A percentile compares a stretch with the other conserved stretches of the same genome.
Conservation (phyloP, 257 asterid species). For the Avicennia marina region DNA sequence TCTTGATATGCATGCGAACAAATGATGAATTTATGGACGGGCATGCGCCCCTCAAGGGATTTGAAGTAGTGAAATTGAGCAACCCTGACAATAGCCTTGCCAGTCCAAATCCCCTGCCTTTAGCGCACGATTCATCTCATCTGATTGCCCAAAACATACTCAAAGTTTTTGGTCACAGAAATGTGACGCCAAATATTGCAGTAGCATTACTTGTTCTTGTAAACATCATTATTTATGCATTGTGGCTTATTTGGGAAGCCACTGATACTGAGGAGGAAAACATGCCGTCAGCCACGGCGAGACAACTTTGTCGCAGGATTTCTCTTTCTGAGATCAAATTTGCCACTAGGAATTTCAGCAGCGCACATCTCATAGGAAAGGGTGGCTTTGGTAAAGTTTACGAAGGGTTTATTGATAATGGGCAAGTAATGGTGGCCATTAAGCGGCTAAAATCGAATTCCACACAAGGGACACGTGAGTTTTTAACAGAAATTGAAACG, state of each 20-base stretch:
- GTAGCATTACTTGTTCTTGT: slow-evolving; percentile 21
- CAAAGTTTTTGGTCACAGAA: slow-evolving; percentile 8
- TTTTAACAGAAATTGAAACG: slow-evolving; percentile 59
- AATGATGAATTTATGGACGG: slow-evolving; percentile 4
- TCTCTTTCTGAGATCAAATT: slow-evolving; percentile 30
- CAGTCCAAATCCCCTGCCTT: slow-evolving; percentile 7
- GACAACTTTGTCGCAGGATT: slow-evolving; percentile 16
- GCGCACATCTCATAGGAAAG: slow-evolving; percentile 42
- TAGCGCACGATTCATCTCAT: neutral
- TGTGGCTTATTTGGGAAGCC: slow-evolving; percentile 20
- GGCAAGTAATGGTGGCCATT: slow-evolving; percentile 27
- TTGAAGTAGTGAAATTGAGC: slow-evolving; percentile 43
- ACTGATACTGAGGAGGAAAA: slow-evolving; percentile 12
- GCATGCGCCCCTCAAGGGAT: slow-evolving; percentile 28
- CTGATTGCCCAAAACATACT: neutral
- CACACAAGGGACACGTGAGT: slow-evolving; percentile 33
- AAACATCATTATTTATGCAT: slow-evolving; percentile 15
- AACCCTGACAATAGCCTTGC: slow-evolving; percentile 40
- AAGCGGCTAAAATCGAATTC: slow-evolving; percentile 32
- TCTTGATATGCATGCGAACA: slow-evolving; percentile 24
- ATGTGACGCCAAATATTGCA: slow-evolving; percentile 15
- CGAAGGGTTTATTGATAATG: slow-evolving; percentile 31
- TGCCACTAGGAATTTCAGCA: slow-evolving; percentile 28
- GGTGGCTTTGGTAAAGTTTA: slow-evolving; percentile 91
- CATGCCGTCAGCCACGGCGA: neutral